Percentiles rank a stretch among this genome's conserved stretches.
Evolutionary conservation across 768 basidiomycete species (phyloP).

Genomic region (Termitomyces sp.): DNA sequence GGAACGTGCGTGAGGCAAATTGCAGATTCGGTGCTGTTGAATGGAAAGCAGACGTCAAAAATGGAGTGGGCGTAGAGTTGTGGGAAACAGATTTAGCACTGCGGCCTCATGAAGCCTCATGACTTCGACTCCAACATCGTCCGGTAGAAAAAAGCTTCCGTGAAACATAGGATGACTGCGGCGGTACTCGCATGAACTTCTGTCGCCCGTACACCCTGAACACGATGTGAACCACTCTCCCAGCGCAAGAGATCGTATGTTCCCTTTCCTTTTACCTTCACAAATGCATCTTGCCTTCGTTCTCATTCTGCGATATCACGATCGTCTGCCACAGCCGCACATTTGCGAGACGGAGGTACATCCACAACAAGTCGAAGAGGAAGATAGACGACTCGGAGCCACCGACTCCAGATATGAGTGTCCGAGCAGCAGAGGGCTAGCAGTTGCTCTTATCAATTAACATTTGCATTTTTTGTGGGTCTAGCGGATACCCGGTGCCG

Average conservation of each 20-base stretch:
- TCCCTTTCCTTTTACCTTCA: constrained; percentile 76
- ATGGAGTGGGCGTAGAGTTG: background rate
- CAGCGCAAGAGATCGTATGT: constrained; percentile 78
- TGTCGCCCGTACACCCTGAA: constrained; percentile 91
- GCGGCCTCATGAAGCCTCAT: constrained; percentile 96
- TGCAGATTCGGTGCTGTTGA: constrained; percentile 90
- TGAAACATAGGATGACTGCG: constrained; percentile 68
- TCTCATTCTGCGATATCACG: constrained; percentile 53
- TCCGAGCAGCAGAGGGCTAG: constrained; percentile 77
- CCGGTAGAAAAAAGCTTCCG: constrained; percentile 72
- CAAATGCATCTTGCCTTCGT: constrained; percentile 63
- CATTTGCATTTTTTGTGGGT: no score
- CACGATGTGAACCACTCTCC: constrained; percentile 96
- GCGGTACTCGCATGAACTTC: constrained; percentile 94
- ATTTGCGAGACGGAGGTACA: constrained; percentile 74
- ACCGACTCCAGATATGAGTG: constrained; percentile 90
- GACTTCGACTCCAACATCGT: constrained; percentile 87
- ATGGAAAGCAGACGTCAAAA: background rate
- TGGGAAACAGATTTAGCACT: constrained; percentile 73
- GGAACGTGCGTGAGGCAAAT: constrained; percentile 92
- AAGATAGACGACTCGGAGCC: constrained; percentile 91
- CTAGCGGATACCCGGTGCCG: no score
- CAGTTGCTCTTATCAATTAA: no score
- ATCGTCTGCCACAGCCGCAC: constrained; percentile 55
- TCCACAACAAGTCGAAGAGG: constrained; percentile 68